Percentiles rank a stretch among this genome's conserved stretches.
phyloP scores from a whole-genome alignment of 768 basidiomycete species.

The Rhodosporidiobolus sp. region DNA sequence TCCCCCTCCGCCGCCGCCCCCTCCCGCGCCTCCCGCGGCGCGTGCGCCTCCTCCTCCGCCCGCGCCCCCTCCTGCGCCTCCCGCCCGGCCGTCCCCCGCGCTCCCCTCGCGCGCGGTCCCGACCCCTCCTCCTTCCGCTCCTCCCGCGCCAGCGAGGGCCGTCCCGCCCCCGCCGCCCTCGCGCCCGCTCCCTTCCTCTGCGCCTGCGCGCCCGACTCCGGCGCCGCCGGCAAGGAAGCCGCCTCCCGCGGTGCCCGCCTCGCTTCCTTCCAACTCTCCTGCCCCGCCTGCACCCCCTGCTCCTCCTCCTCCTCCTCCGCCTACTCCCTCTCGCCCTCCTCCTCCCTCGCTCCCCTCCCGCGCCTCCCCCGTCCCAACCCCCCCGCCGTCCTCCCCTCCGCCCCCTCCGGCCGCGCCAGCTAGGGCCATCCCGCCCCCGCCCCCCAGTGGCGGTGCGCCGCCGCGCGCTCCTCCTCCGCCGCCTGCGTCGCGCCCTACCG shows the following conservation, averaged over 20 bases:
- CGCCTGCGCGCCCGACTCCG: neutral
- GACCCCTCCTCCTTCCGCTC: neutral
- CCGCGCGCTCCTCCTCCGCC: neutral
- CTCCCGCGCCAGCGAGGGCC: neutral
- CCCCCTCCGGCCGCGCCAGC: neutral
- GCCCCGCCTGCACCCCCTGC: neutral
- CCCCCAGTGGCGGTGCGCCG: neutral
- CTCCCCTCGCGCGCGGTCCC: neutral
- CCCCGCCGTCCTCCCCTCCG: neutral
- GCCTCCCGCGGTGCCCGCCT: neutral
- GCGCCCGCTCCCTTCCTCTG: neutral
- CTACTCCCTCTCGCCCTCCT: neutral
- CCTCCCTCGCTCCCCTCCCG: neutral
- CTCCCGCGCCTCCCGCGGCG: neutral
- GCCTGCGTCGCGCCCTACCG: neutral
- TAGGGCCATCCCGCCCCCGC: neutral
- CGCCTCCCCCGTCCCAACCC: neutral
- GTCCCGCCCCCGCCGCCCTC: neutral
- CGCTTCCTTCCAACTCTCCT: neutral
- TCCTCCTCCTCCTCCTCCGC: neutral
- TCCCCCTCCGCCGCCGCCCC: neutral
- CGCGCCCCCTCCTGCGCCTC: slow-evolving; percentile 1
- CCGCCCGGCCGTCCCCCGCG: neutral
- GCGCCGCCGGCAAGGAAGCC: slow-evolving; percentile 6
- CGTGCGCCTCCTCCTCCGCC: neutral